Percentiles rank a stretch among this genome's conserved stretches.
Conservation (phyloP, 2,329 filamentous ascomycete species). For the Neoscytalidium dimidiatum region DNA sequence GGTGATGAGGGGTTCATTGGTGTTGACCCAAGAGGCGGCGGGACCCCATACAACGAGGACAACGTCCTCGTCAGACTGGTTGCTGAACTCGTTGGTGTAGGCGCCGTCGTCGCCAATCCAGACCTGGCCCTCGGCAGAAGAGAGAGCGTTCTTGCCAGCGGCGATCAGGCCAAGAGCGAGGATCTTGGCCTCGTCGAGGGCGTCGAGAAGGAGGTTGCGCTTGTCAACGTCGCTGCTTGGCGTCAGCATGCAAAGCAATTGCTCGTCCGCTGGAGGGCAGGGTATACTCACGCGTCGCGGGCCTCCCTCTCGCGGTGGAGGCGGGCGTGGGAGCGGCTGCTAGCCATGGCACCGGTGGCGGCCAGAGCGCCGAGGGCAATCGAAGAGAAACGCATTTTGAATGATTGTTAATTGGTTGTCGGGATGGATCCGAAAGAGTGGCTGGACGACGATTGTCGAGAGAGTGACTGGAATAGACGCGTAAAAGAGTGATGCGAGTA, state of each 20-base stretch:
- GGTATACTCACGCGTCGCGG: conserved; percentile 6
- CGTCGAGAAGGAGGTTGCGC: conserved; percentile 23
- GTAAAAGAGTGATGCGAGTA: conserved; percentile 20
- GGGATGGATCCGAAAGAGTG: conserved; percentile 18
- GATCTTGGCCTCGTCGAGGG: conserved; percentile 25
- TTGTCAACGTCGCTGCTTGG: not conserved
- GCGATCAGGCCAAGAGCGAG: conserved; percentile 31
- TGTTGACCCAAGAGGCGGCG: conserved; percentile 38
- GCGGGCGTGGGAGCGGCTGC: conserved; percentile 17
- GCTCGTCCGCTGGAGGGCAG: too few species aligned
- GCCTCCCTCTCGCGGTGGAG: conserved; percentile 10
- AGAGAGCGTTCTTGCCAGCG: conserved; percentile 26
- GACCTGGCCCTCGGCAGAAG: conserved; percentile 30
- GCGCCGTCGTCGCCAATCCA: conserved; percentile 39
- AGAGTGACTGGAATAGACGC: conserved; percentile 21
- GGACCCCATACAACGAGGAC: conserved; percentile 41
- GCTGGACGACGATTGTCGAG: conserved; percentile 11
- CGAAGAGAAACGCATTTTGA: conserved; percentile 20
- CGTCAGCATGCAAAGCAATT: not conserved
- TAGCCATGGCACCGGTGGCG: conserved; percentile 13
- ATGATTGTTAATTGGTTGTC: not conserved
- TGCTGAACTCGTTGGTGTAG: conserved; percentile 39
- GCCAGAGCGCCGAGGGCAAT: conserved; percentile 18
- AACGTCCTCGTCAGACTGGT: conserved; percentile 33
- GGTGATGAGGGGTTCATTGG: conserved; percentile 37